A percentile compares a stretch with the other conserved stretches of the same genome.
Evolutionary conservation across 2,329 filamentous ascomycete genomes (phyloP).

Genomic region (Akanthomyces lecanii): DNA sequence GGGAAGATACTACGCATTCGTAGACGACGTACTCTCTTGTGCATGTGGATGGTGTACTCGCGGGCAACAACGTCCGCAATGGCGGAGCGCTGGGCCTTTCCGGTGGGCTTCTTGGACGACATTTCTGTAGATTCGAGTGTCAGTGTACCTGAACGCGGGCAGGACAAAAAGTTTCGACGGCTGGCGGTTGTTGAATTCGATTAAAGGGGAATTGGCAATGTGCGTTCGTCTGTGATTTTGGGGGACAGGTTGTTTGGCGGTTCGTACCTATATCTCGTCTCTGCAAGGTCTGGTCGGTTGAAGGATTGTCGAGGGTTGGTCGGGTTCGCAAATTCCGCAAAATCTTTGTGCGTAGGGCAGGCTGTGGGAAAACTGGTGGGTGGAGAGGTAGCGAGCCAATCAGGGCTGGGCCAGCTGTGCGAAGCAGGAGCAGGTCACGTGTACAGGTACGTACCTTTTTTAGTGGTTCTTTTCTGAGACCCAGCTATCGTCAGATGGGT

Average conservation of each 20-base stretch:
- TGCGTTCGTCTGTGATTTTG: conserved; percentile 11
- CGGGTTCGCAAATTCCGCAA: conserved; percentile 36
- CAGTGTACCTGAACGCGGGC: conserved; percentile 10
- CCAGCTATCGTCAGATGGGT: conserved; percentile 9
- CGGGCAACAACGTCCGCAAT: conserved; percentile 98
- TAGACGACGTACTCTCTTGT: conserved; percentile 67
- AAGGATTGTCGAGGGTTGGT: conserved; percentile 30
- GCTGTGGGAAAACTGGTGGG: conserved; percentile 30
- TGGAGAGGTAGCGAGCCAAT: conserved; percentile 36
- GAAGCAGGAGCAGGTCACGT: conserved; percentile 25
- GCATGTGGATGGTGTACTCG: conserved; percentile 99
- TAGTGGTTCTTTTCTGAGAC: not conserved
- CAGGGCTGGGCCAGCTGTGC: conserved; percentile 14
- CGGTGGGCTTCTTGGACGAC: conserved; percentile 40
- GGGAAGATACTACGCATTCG: not conserved
- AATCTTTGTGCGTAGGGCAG: conserved; percentile 42
- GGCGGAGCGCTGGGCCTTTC: conserved; percentile 69
- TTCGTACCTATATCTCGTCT: conserved; percentile 42
- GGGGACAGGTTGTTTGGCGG: conserved; percentile 20
- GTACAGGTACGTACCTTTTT: conserved; percentile 17
- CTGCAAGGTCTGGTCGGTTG: conserved; percentile 35
- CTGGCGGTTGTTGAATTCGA: not conserved
- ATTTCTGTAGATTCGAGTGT: conserved; percentile 30
- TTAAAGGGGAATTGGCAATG: not conserved
- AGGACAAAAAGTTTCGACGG: not conserved